Percentiles rank a stretch among this genome's conserved stretches.
These are phyloP conservation scores for Lindgomyces ingoldianus DNA, from an alignment of 495 filamentous ascomycete genomes.

Conservation along the genomic window DNA sequence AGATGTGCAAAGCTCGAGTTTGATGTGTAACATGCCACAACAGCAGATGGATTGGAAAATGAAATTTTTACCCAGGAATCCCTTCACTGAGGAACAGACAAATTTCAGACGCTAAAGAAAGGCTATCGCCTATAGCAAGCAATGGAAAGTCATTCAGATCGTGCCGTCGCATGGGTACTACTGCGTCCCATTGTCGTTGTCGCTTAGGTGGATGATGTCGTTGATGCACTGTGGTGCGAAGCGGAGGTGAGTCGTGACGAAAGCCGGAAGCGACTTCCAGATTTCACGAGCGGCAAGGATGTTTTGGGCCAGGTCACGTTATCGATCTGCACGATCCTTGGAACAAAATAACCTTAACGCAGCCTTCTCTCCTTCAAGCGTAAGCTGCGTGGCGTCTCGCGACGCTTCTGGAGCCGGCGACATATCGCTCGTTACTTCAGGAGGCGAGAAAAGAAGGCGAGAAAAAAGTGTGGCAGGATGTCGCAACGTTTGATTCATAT, in stretches of 20 bases:
- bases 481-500: conserved; percentile 33
- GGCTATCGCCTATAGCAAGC: neutral
- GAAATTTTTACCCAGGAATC: too few species aligned
- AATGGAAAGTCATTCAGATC: neutral
- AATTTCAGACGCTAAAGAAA: too few species aligned
- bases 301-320: conserved; percentile 6
- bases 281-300: conserved; percentile 4
- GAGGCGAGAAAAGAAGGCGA: neutral
- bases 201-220: neutral
- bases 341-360: conserved; percentile 22
- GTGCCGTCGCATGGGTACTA: neutral
- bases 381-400: neutral
- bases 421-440: neutral
- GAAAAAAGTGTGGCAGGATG: conserved; percentile 5
- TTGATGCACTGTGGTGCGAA: neutral
- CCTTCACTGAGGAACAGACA: too few species aligned
- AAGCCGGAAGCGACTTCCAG: neutral
- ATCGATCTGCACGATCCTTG: conserved; percentile 16
- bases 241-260: neutral
- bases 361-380: conserved; percentile 21
- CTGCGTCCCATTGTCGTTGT: neutral
- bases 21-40: neutral
- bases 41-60: neutral
- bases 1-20: neutral
- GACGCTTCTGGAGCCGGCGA: neutral